A percentile compares a stretch with the other conserved stretches of the same genome.
Conservation (phyloP, 192 early-diverging fungal species). For the Backusella australiensis region DNA sequence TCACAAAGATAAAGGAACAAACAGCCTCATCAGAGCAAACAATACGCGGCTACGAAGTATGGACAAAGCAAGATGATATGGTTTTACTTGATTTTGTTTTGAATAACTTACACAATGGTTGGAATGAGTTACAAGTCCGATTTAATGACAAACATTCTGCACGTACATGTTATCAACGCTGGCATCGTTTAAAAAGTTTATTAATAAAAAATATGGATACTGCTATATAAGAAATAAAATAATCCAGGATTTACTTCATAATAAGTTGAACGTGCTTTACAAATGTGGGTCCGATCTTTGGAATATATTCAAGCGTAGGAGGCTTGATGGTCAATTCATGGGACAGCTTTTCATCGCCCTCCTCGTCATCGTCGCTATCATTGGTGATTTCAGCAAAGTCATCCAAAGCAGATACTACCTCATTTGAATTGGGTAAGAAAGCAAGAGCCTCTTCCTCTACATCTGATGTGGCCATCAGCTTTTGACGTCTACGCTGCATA, state of each 20-base stretch:
- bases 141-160: conserved; percentile 28
- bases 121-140: conserved; percentile 23
- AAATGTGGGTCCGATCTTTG: conserved; percentile 27
- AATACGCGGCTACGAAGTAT: conserved; percentile 28
- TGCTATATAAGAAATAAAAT: not conserved
- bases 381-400: conserved; percentile 44
- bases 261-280: conserved; percentile 2
- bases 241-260: not conserved
- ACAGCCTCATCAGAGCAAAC: conserved; percentile 7
- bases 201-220: conserved; percentile 17
- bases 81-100: conserved; percentile 27
- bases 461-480: conserved; percentile 25
- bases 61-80: conserved; percentile 34
- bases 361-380: not conserved
- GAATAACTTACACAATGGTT: conserved; percentile 11
- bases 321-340: conserved; percentile 14
- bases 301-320: conserved; percentile 23
- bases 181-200: conserved; percentile 18
- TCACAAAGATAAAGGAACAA: not conserved
- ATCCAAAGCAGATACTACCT: conserved; percentile 25
- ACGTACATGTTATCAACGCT: conserved; percentile 22
- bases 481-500: conserved; percentile 33
- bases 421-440: not conserved
- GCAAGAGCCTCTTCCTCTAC: not conserved
- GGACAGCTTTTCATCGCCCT: not conserved